Evolutionary conservation across 192 early-diverging fungal genomes (phyloP), one percentile per base, ranked within the genome.

Genomic region (Linnemannia elongata): DNA sequence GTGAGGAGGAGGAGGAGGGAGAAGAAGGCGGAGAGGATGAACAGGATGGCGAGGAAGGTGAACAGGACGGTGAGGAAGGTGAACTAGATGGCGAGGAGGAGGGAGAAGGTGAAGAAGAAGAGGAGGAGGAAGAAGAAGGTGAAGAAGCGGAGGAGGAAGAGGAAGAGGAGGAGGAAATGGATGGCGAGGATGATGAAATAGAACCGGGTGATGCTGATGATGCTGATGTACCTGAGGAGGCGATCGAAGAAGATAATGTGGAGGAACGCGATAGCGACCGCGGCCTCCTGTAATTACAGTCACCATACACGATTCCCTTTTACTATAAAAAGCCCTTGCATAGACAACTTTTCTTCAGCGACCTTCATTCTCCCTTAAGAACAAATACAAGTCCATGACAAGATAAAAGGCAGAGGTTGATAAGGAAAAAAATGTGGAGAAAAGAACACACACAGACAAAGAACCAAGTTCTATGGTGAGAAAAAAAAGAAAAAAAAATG

Each of bases 91-190:
- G 39, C 9, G 83, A 68, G 15, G 81, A 45, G 2, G 49, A 13
- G 0, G 78, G 72, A 13, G 69, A 54, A 13, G 77, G 33, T 24
- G 60, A n/a, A 5, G 75, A 41, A 20, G 36, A 20, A 1, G 83
- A 75, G 2, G 75, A 12, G 12, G 69, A 60, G 1, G 74, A 68
- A 30, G 83, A 86, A 22, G 69, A 63, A 1, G 82, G 72, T 0
- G 47, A 71, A 2, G 85, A 69, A 2, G 75, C 30, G 22, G 71
- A 70, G 27, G 45, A 73, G 36, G 72, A 78, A 20, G 76, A 73
- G 22, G 39, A 79, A 9, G 73, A 54, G 18, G 77, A 55, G 4
- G 76, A 69, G 24, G 76, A 72, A 38, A n/a, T 41, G 38, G 74
- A 54, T 30, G 33, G 54, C 5, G 55, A 74, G 39, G 74, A 52